Base-by-base conservation (phyloP, 2,329 filamentous ascomycete species). In the Zalaria obscura region DNA sequence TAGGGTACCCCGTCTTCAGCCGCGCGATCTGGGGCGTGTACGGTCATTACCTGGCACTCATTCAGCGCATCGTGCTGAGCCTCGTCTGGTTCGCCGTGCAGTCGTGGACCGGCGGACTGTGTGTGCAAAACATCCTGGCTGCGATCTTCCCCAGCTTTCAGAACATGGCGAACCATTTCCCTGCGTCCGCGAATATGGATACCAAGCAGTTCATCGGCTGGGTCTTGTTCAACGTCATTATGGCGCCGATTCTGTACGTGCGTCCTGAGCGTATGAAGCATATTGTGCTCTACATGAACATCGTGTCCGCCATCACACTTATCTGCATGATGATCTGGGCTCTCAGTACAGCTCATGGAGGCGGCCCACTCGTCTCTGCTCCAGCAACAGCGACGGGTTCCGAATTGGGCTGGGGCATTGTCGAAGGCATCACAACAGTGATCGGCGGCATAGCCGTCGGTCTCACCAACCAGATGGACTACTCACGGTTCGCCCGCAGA, bases 51-150 rank as follows among this genome's bases (percentile, higher is more conserved):
- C 55, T 75, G 26, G 65, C 70, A 8, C 68, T 75, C 38, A 49
- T 75, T 4, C 72, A 69, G 0, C 64, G 72, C 7, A 62, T 66
- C 11, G 65, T 75, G 32, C 62, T 75, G 4, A 70, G 69, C 4
- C 51, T 72, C 18, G 71, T 74, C 55, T 73, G 71, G 78, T 58
- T 40, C 10, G 40, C 42, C 1, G 39, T 41, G 6, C 75, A 81
- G 48, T 73, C 71, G 29, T 74, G 75, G 49, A 78, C 77, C 47
- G 77, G 77, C 0, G 75, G 70, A 0, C 69, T 73, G 44, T 64
- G 66, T 0, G 60, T 73, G 3, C 60, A 62, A 11, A 67, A 68
- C 33, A 70, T 74, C 52, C 53, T 75, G 1, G 65, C 64, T 2
- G 68, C 71, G 1, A 74, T 76, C 47, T 77, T 73, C 66, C 73